Conservation (phyloP, 768 basidiomycete genomes). For the Peribolospora baueri region DNA sequence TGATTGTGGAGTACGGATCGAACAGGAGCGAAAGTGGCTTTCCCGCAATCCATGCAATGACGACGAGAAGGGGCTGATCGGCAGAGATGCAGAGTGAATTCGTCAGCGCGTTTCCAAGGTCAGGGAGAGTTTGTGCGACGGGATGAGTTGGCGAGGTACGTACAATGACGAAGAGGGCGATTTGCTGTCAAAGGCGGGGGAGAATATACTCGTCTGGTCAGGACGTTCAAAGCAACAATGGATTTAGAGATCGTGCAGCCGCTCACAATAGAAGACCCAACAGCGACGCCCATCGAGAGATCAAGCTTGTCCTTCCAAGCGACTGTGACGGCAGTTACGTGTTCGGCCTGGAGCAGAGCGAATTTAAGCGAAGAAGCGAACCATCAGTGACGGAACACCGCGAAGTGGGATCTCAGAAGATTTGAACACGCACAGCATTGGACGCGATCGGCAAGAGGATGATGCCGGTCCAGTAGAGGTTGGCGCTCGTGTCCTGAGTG, state of each 20-base stretch:
- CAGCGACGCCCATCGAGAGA: slow-evolving; percentile 67
- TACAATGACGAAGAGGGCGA: slow-evolving; percentile 58
- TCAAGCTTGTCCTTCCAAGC: slow-evolving; percentile 69
- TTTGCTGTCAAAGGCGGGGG: slow-evolving; percentile 31
- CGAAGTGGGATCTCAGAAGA: slow-evolving; percentile 1
- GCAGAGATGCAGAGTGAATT: slow-evolving; percentile 17
- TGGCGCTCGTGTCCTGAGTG: slow-evolving; percentile 23
- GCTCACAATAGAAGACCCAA: slow-evolving; percentile 57
- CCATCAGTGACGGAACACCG: neutral
- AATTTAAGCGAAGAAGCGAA: slow-evolving; percentile 3
- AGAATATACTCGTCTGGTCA: neutral
- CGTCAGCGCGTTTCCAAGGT: neutral
- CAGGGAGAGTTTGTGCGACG: too few species aligned
- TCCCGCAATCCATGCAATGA: slow-evolving; percentile 53
- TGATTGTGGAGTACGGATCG: slow-evolving; percentile 67
- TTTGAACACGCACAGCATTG: slow-evolving; percentile 45
- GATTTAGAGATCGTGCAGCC: slow-evolving; percentile 15
- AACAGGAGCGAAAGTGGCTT: slow-evolving; percentile 34
- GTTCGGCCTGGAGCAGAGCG: slow-evolving; percentile 28
- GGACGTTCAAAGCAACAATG: neutral
- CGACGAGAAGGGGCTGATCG: slow-evolving; percentile 33
- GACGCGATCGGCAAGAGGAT: slow-evolving; percentile 83
- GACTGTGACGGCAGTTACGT: slow-evolving; percentile 73
- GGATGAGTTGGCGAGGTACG: slow-evolving; percentile 14
- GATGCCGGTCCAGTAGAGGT: slow-evolving; percentile 62